phyloP scores from a whole-genome alignment of 441 rosid genomes.

The Pelargonium citronellum region DNA sequence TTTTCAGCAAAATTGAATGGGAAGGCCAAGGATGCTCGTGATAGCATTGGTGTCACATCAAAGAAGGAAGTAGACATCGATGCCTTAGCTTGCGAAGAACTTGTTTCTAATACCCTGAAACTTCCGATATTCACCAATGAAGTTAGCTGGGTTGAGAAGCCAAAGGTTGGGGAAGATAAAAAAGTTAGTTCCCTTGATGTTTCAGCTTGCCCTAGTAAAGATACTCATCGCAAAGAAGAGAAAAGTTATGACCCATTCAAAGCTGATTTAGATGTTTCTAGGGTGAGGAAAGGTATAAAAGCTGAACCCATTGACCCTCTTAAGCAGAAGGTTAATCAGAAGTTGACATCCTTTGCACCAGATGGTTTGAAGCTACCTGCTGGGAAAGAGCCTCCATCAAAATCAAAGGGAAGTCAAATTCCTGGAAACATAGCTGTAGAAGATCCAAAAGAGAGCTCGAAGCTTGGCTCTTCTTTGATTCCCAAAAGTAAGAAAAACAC shows the following conservation, averaged over 20 bases:
- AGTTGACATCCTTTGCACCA: slow-evolving; percentile 30
- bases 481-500: slow-evolving; percentile 45
- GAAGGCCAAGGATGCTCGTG: slow-evolving; percentile 31
- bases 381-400: slow-evolving; percentile 48
- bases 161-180: slow-evolving; percentile 46
- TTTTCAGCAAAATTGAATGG: slow-evolving; percentile 34
- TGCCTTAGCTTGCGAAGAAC: slow-evolving; percentile 53
- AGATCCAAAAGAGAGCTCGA: slow-evolving; percentile 36
- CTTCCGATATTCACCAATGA: slow-evolving; percentile 54
- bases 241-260: slow-evolving; percentile 1
- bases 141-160: slow-evolving; percentile 41
- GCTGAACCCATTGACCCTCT: slow-evolving; percentile 30
- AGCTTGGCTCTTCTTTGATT: slow-evolving; percentile 35
- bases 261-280: slow-evolving; percentile 35
- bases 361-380: slow-evolving; percentile 33
- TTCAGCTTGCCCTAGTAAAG: slow-evolving; percentile 31
- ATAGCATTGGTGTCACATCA: slow-evolving; percentile 25
- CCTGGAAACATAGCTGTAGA: slow-evolving; percentile 31
- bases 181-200: slow-evolving; percentile 44
- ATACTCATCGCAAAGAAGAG: slow-evolving; percentile 39
- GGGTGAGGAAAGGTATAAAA: slow-evolving; percentile 37
- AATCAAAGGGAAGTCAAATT: slow-evolving; percentile 45
- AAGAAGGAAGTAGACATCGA: slow-evolving; percentile 44
- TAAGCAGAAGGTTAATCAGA: slow-evolving; percentile 42
- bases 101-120: slow-evolving; percentile 61